Conservation (phyloP, 805 yeast species). For the Yarrowia sp. region DNA sequence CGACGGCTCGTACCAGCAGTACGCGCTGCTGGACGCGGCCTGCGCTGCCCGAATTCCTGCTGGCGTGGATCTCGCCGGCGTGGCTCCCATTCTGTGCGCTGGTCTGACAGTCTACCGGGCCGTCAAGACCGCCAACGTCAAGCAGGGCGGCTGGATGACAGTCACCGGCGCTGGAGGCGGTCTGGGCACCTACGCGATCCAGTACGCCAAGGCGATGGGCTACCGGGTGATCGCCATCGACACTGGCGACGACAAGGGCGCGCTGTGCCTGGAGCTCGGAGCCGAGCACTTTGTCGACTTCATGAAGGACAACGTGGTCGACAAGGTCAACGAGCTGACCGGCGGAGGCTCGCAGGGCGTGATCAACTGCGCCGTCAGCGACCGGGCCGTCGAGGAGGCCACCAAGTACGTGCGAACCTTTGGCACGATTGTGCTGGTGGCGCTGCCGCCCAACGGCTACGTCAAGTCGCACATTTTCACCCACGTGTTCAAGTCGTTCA, state of each 20-base stretch:
- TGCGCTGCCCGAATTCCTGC: constrained; percentile 79
- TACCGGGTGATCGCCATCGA: constrained; percentile 68
- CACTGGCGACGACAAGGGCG: constrained; percentile 63
- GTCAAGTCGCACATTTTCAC: constrained; percentile 66
- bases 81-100: constrained; percentile 84
- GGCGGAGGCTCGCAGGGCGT: constrained; percentile 76
- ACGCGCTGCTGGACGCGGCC: constrained; percentile 82
- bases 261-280: constrained; percentile 54
- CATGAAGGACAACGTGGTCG: constrained; percentile 49
- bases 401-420: constrained; percentile 58
- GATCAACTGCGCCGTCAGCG: constrained; percentile 72
- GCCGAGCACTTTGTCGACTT: constrained; percentile 65
- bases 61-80: constrained; percentile 69
- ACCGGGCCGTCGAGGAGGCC: constrained; percentile 61
- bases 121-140: constrained; percentile 68
- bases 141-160: constrained; percentile 73
- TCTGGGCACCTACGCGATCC: constrained; percentile 69
- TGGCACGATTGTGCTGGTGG: constrained; percentile 71
- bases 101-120: constrained; percentile 93
- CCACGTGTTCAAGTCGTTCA: constrained; percentile 69
- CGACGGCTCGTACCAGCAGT: constrained; percentile 89
- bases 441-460: constrained; percentile 77
- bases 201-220: constrained; percentile 77
- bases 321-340: constrained; percentile 56
- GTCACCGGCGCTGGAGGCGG: constrained; percentile 81